These are phyloP conservation scores for Lactifluus subvellereus DNA, from an alignment of 768 basidiomycete genomes.

Conservation along the genomic window DNA sequence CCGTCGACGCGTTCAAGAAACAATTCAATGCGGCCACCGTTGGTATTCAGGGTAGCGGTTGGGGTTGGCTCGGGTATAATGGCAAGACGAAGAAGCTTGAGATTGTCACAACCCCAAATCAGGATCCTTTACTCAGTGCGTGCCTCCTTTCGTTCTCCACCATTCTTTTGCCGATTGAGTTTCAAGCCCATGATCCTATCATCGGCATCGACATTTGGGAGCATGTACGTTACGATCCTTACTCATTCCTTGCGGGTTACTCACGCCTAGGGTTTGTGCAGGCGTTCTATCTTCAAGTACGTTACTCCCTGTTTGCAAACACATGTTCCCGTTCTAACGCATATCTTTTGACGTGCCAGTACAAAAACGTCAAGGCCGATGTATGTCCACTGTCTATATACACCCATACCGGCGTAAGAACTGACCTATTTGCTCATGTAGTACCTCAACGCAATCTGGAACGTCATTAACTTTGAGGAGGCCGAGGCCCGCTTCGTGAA, in stretches of 20 bases:
- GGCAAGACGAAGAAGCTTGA: slow-evolving; percentile 66
- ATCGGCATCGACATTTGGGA: slow-evolving; percentile 98
- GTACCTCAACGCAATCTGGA: slow-evolving; percentile 96
- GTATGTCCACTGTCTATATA: slow-evolving; percentile 44
- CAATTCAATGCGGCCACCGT: slow-evolving; percentile 83
- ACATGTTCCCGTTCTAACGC: not conserved
- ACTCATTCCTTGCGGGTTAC: slow-evolving; percentile 43
- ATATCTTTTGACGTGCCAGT: slow-evolving; percentile 37
- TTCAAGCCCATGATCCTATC: slow-evolving; percentile 74
- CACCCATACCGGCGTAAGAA: not conserved
- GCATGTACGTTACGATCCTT: slow-evolving; percentile 41
- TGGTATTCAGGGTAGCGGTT: slow-evolving; percentile 93
- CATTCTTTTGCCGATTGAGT: slow-evolving; percentile 2
- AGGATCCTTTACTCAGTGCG: slow-evolving; percentile 81
- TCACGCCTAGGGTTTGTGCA: slow-evolving; percentile 35
- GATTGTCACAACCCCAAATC: slow-evolving; percentile 90
- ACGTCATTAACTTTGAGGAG: slow-evolving; percentile 93
- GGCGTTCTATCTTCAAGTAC: slow-evolving; percentile 21
- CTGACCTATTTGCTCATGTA: slow-evolving; percentile 29
- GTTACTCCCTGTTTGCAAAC: not conserved
- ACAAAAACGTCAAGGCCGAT: slow-evolving; percentile 90
- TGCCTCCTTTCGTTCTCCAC: not conserved
- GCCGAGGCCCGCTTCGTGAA: slow-evolving; percentile 58
- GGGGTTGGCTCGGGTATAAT: slow-evolving; percentile 95
- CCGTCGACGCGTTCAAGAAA: slow-evolving; percentile 79